phyloP scores from a whole-genome alignment of 2,329 filamentous ascomycete genomes.

The Aspergillus tanneri region DNA sequence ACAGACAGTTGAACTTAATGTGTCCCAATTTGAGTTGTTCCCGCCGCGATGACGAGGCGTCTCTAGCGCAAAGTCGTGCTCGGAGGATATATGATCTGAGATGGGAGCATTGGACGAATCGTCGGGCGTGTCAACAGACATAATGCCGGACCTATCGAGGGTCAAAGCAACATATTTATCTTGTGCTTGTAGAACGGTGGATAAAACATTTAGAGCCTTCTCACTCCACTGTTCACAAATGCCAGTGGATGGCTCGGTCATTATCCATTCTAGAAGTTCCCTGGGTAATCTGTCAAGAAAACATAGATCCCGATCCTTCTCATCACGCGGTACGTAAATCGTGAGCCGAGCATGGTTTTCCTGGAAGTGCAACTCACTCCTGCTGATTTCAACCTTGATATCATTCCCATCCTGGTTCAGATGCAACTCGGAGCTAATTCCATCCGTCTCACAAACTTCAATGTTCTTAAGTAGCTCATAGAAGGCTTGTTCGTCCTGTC shows the following conservation, averaged over 20 bases:
- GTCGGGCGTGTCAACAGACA: slow-evolving; percentile 8
- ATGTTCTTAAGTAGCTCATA: slow-evolving; percentile 9
- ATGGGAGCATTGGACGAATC: background rate
- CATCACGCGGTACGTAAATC: slow-evolving; percentile 9
- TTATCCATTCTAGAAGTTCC: slow-evolving; percentile 14
- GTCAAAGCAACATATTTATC: background rate
- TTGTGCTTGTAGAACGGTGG: slow-evolving; percentile 5
- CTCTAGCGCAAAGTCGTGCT: background rate
- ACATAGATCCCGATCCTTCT: slow-evolving; percentile 8
- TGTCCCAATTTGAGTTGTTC: no score
- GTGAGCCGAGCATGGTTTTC: slow-evolving; percentile 3
- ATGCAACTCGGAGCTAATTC: slow-evolving; percentile 14
- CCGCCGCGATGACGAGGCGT: no score
- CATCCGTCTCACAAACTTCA: slow-evolving; percentile 10
- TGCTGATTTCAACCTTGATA: slow-evolving; percentile 6
- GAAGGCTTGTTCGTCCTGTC: slow-evolving; percentile 2
- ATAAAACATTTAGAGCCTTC: slow-evolving; percentile 1
- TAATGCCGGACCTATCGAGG: slow-evolving; percentile 12
- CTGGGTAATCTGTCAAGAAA: slow-evolving; percentile 11
- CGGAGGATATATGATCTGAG: background rate
- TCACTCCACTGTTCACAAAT: slow-evolving; percentile 5
- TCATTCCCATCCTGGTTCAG: slow-evolving; percentile 13
- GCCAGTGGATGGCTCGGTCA: slow-evolving; percentile 10
- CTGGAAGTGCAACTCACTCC: slow-evolving; percentile 12
- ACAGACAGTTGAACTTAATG: no score